Base-by-base conservation (phyloP, 768 basidiomycete genomes). In the Termitomyces sp. region DNA sequence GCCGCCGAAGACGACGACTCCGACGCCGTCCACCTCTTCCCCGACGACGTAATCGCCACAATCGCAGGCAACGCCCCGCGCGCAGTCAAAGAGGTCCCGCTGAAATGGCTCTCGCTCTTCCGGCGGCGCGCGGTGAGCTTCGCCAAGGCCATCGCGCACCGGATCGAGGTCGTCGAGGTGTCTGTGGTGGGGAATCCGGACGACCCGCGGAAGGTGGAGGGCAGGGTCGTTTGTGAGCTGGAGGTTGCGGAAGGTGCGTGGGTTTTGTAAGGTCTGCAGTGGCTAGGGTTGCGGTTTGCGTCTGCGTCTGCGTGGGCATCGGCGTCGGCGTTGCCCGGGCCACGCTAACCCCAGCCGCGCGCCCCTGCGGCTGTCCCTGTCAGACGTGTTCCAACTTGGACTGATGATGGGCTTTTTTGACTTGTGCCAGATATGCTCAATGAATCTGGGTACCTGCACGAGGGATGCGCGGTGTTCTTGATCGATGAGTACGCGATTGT, bases 361-460 rank as follows among this genome's bases (percentile, higher is more conserved):
- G n/a, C n/a, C n/a, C n/a, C n/a, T n/a, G n/a, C n/a, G n/a, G n/a
- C n/a, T n/a, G n/a, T n/a, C n/a, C n/a, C n/a, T n/a, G n/a, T n/a
- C n/a, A n/a, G n/a, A n/a, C n/a, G n/a, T n/a, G n/a, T n/a, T n/a
- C n/a, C n/a, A n/a, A n/a, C n/a, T n/a, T n/a, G n/a, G n/a, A n/a
- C n/a, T n/a, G n/a, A n/a, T n/a, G n/a, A n/a, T n/a, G n/a, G n/a
- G n/a, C n/a, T n/a, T n/a, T n/a, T n/a, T n/a, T n/a, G n/a, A n/a
- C n/a, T n/a, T n/a, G 54, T 60, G 31, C 58, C 56, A 82, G 81
- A 82, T 36, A 79, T 81, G 76, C 65, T 80, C 37, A 75, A 77
- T 47, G 36, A 50, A 7, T 50, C 42, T 5, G 79, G 75, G 0
- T 67, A 63, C 4, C 57, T 82, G 61, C 71, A 78, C 42, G 70